These are phyloP conservation scores for Lavandula angustifolia DNA, from an alignment of 257 asterid genomes.

Conservation along the genomic window DNA sequence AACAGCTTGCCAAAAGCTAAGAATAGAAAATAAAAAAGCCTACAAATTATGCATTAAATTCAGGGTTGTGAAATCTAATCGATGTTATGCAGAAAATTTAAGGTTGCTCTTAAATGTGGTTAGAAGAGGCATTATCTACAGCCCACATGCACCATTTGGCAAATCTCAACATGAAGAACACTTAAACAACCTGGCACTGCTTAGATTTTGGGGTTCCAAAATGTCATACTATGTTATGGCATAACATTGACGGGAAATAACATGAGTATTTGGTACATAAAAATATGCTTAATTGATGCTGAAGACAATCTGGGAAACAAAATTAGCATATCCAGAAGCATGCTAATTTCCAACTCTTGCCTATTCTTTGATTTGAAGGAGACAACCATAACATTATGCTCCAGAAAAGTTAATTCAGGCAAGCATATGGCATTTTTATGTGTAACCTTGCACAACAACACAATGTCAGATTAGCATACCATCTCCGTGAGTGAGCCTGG, in stretches of 20 bases:
- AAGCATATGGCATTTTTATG: not conserved
- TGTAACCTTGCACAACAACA: slow-evolving; percentile 19
- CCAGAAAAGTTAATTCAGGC: slow-evolving; percentile 18
- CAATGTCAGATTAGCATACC: slow-evolving; percentile 44
- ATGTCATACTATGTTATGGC: not conserved
- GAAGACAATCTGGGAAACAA: not conserved
- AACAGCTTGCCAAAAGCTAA: slow-evolving; percentile 8
- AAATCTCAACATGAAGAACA: not conserved
- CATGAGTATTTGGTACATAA: not conserved
- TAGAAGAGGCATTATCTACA: not conserved
- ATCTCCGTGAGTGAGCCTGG: slow-evolving; percentile 88
- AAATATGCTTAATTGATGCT: not conserved
- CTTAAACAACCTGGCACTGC: not conserved
- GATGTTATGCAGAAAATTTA: not conserved
- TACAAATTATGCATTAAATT: not conserved
- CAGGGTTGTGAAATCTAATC: not conserved
- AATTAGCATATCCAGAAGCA: not conserved
- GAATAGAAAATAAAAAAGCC: not conserved
- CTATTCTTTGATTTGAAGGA: slow-evolving; percentile 11
- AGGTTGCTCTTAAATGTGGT: slow-evolving; percentile 4
- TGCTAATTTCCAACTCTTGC: not conserved
- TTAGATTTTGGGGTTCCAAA: not conserved
- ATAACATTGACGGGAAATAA: not conserved
- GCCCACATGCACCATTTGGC: not conserved
- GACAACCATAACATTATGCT: slow-evolving; percentile 3